Evolutionary conservation across 2,329 filamentous ascomycete species (phyloP), one percentile per base, ranked within the genome.

Genomic region (Pseudophaeomoniella oleicola): DNA sequence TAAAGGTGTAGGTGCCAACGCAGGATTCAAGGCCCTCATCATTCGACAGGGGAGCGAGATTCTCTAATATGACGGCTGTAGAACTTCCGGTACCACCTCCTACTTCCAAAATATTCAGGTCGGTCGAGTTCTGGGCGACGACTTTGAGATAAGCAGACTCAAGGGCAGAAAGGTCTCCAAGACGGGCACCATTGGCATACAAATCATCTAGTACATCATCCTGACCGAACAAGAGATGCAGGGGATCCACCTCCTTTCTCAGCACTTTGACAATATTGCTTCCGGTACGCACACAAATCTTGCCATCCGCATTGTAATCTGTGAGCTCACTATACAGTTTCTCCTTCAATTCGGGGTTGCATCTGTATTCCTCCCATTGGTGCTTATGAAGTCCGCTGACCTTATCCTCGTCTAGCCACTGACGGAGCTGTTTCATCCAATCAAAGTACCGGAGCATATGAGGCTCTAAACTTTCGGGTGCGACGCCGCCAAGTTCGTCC

Each of bases 21-120:
- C 19, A 16, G 35, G 29, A 22, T 27, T 32, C 31, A 14, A 11
- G 29, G 32, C 32, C 18, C 38, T 16, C 16, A 35, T 36, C 27
- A 29, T 32, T 16, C 32, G 34, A 50, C 50, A 4, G 50, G 41
- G 4, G 51, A 35, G 1, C 39, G 40, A 11, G 52, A 3, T 35
- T 34, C 2, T 45, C 36, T 2, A 67, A 44, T 4, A 66, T 46
- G 1, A 36, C 38, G 2, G 50, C 44, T 0, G 64, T 68, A 0
- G 61, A 52, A 10, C 54, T 55, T 2, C 62, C 64, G 3, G 60
- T 63, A 2, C 65, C 65, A 5, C 58, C 63, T 12, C 63, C 53
- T 12, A 55, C 54, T 34, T 66, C 63, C 3, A 69, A 40, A 19
- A 67, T 54, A 3, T 59, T 57, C 36, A 62, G 17, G 11, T 40